A percentile compares a stretch with the other conserved stretches of the same genome.
Conservation (phyloP, 768 basidiomycete species). For the Cystobasidium tubakii region DNA sequence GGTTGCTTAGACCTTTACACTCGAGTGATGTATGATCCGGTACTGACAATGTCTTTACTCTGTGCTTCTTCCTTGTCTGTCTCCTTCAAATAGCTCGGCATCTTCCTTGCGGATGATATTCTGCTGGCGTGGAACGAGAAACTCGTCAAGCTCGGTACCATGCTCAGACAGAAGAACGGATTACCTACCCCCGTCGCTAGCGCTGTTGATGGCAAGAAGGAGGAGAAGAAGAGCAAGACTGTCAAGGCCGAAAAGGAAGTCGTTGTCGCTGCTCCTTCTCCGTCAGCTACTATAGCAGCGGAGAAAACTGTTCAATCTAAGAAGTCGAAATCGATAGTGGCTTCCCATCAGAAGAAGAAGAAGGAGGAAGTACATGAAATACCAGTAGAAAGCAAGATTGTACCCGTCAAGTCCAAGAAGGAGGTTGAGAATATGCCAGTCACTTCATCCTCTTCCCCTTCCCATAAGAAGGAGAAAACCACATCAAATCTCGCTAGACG, state of each 20-base stretch:
- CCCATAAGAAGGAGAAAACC: not conserved
- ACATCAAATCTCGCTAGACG: not conserved
- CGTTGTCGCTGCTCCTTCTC: not conserved
- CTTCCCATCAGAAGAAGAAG: not conserved
- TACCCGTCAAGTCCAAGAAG: too few relatives aligned
- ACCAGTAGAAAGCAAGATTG: not conserved
- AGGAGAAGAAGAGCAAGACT: not conserved
- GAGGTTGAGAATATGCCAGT: not conserved
- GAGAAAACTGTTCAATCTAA: not conserved
- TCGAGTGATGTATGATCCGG: not conserved
- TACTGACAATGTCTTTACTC: not conserved
- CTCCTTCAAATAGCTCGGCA: constrained; percentile 4
- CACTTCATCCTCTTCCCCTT: not conserved
- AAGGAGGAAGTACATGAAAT: not conserved
- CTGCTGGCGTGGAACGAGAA: constrained; percentile 35
- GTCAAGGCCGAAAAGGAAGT: not conserved
- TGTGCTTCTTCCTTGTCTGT: not conserved
- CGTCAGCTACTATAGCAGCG: not conserved
- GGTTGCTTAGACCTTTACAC: too few relatives aligned
- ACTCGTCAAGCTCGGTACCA: constrained; percentile 2
- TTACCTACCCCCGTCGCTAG: not conserved
- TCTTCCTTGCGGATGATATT: constrained; percentile 32
- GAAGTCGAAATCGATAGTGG: not conserved
- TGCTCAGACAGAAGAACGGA: constrained; percentile 21
- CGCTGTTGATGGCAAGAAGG: not conserved